Evolutionary conservation across 768 basidiomycete species (phyloP), one percentile per base, ranked within the genome.

Genomic region (Macrolepiota albuminosa): DNA sequence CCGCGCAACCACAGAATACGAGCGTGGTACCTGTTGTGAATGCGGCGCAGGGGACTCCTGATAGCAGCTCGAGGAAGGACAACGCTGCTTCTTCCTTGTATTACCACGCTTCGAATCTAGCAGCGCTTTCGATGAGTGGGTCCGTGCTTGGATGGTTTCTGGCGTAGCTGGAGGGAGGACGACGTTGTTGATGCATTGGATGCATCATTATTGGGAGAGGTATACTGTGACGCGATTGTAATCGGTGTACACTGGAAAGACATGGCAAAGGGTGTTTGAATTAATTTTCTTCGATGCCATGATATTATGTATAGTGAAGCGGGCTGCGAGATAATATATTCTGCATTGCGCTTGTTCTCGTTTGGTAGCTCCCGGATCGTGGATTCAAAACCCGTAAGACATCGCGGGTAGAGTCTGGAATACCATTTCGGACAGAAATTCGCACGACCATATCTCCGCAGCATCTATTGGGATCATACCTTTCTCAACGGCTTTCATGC

Each of bases 71-170:
- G 54, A 56, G 26, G 16, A 42, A 54, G 45, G 60, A 57, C 36
- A 61, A 61, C n/a, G 48, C 49, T 39, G 55, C 42, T 9, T 26
- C 29, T 16, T 51, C 54, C 6, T 13, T 50, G 11, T 34, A 49
- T 36, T n/a, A 49, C 26, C 29, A 18, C n/a, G 47, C 21, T 10
- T 49, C 29, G 26, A n/a, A 40, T 14, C 8, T 46, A n/a, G 49
- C 45, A 1, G 42, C 29, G 5, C 18, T 55, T 40, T 37, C 52
- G 13, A 26, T 37, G 47, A 31, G 33, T 37, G 60, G 49, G 2
- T 49, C 36, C 26, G 42, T 57, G 10, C 47, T 53, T 14, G 60
- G 49, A 52, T 56, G 60, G 60, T 37, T 61, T 29, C n/a, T 57
- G n/a, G 53, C 16, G 26, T 57, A 60, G 45, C 13, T 47, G 18